A percentile compares a stretch with the other conserved stretches of the same genome.
Conservation (phyloP, 805 yeast species). For the Metschnikowia picachoensis region DNA sequence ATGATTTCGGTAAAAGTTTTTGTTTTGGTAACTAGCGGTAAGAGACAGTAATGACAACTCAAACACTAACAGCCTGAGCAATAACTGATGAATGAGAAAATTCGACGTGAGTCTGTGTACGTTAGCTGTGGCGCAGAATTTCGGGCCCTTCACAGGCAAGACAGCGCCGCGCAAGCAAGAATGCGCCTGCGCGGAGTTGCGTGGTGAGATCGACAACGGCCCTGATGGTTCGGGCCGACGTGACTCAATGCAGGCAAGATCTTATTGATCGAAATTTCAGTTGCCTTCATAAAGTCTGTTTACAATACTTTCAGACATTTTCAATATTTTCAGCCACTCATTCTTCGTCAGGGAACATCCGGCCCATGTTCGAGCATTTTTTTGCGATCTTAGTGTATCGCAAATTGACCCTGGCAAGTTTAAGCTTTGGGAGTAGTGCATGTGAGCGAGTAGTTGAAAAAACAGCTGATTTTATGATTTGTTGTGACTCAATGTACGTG, state of each 20-base stretch:
- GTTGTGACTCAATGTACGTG: too few species aligned
- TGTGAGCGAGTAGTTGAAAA: background rate
- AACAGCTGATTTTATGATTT: conserved; percentile 6
- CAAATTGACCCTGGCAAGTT: background rate
- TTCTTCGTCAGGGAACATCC: too few species aligned
- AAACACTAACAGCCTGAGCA: background rate
- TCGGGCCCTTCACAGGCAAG: too few species aligned
- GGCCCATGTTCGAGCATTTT: too few species aligned
- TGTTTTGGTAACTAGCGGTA: too few species aligned
- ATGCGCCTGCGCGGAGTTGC: background rate
- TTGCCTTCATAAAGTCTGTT: background rate
- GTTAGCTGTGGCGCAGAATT: too few species aligned
- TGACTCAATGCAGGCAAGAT: background rate
- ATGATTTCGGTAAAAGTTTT: too few species aligned
- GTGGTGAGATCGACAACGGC: background rate
- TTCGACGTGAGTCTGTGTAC: background rate
- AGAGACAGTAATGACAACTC: too few species aligned
- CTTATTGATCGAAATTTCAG: background rate
- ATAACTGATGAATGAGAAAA: background rate
- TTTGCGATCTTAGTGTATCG: background rate
- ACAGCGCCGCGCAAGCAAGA: background rate
- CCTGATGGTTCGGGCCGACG: background rate
- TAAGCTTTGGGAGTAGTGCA: too few species aligned
- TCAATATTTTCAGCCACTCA: background rate
- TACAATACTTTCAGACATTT: background rate